Evolutionary conservation across 495 filamentous ascomycete genomes (phyloP), one percentile per base, ranked within the genome.

Genomic region (Baudoinia panamericana): DNA sequence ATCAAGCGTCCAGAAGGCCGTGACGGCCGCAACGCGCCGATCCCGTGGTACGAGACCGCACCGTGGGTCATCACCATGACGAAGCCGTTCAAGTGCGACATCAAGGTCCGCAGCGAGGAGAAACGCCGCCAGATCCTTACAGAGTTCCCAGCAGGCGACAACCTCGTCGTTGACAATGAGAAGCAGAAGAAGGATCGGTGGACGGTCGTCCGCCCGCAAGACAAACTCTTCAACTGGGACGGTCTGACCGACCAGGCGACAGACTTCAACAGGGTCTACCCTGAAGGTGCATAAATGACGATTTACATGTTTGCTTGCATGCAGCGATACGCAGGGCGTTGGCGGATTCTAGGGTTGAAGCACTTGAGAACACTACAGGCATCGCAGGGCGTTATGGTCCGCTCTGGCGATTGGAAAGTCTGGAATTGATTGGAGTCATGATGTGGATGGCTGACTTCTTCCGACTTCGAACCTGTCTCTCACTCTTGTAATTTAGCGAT

Each of bases 1-100:
- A 61, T 79, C 22, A 52, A 30, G 25, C 46, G 27, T 8, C 27
- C 34, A 7, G 45, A 40, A 20, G 38, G 30, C 21, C 40, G 29
- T 18, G 13, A 35, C 30, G 39, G 12, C 9, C 19, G 11, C 15
- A 29, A 41, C 18, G 2, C 3, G 7, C 40, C 40, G 2, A 12
- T 49, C 5, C 46, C 46, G n/a, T 36, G 46, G 39, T 49, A 49
- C 40, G 46, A 49, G 29, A 33, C 30, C 31, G 27, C 34, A n/a
- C 46, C 46, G 4, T 49, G 27, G 23, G 46, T 49, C 34, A 49
- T 49, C 18, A 49, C 46, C 2, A 49, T 49, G 46, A 11, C 40
- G 6, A 37, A 31, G 30, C 41, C 48, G 3, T 51, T 46, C 42
- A 32, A 36, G 37, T 20, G 19, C 34, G 36, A 46, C 28, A 36